Evolutionary conservation across 805 yeast species (phyloP), one percentile per base, ranked within the genome.

Genomic region (Candida xiaguanensis): DNA sequence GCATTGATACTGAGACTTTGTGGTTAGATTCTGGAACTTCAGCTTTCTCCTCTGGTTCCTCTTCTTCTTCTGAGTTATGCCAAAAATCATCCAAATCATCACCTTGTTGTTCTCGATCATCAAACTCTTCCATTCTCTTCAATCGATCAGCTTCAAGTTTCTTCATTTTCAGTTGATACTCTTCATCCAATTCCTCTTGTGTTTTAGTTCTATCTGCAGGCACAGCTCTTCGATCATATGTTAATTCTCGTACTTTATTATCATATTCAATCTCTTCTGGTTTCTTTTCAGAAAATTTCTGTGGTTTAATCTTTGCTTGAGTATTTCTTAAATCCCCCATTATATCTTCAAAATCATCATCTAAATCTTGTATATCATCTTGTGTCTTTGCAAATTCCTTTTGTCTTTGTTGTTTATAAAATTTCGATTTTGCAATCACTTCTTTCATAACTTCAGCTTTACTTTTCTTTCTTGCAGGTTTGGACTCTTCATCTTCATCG

Each of bases 391-490:
- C 78, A 49, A 82, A 82, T 39, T 75, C 69, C 53, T 71, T 63
- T 59, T 85, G 91, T 58, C 93, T 77, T 58, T 84, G 85, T 25
- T 80, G 81, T 52, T 82, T 85, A 60, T 84, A 76, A 51, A 75
- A 80, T 52, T 85, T 85, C 13, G 93, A 82, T 60, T 85, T 85
- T 26, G 93, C 88, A 42, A 85, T 85, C 34, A 85, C 76, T 56
- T 85, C 95, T 48, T 82, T 77, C 95, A 85, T 85, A 27, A 85
- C 91, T 59, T 85, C 95, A 27, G 85, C 83, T 53, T 85, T 85
- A 14, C 87, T 78, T 61, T 82, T 85, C 61, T 80, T 82, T 43
- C 79, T 73, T n/a, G 65, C 59, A 1, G 81, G 79, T 34, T 52
- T 62, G 1, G 50, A 58, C 8, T 50, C 59, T 2, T 32, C 13